phyloP scores from a whole-genome alignment of 306 rosid species.

The Sesbania bispinosa region DNA sequence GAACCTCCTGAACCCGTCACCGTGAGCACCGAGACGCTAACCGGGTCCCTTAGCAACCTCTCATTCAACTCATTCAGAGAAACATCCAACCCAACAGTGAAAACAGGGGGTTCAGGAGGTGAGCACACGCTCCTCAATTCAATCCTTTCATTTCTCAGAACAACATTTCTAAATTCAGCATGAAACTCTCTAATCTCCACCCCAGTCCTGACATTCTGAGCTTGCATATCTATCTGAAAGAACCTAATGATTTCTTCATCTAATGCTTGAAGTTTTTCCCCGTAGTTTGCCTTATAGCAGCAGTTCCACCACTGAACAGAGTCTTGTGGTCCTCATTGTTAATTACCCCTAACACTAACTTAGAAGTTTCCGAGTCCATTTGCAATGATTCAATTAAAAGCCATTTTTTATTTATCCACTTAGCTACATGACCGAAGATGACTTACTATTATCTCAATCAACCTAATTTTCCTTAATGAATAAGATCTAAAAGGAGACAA shows the following conservation, averaged over 20 bases:
- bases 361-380: too few relatives aligned
- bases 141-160: background rate
- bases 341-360: too few relatives aligned
- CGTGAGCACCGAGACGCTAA: slow-evolving; percentile 25
- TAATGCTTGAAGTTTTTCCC: slow-evolving; percentile 33
- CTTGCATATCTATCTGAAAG: slow-evolving; percentile 18
- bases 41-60: slow-evolving; percentile 25
- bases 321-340: too few relatives aligned
- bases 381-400: too few relatives aligned
- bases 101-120: slow-evolving; percentile 31
- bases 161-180: background rate
- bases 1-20: slow-evolving; percentile 51
- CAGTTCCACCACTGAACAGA: slow-evolving; percentile 36
- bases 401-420: too few relatives aligned
- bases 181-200: background rate
- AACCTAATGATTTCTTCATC: slow-evolving; percentile 6
- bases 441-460: too few relatives aligned
- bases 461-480: too few relatives aligned
- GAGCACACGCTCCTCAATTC: slow-evolving; percentile 23
- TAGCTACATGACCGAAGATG: too few relatives aligned
- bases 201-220: slow-evolving; percentile 13
- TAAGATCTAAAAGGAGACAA: too few relatives aligned
- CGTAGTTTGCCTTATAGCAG: slow-evolving; percentile 16
- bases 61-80: slow-evolving; percentile 45
- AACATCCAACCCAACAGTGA: slow-evolving; percentile 48